Evolutionary conservation across 75 land plant genomes (phyloP), one percentile per base, ranked within the genome.

Genomic region (Chamaecyparis obtusa): DNA sequence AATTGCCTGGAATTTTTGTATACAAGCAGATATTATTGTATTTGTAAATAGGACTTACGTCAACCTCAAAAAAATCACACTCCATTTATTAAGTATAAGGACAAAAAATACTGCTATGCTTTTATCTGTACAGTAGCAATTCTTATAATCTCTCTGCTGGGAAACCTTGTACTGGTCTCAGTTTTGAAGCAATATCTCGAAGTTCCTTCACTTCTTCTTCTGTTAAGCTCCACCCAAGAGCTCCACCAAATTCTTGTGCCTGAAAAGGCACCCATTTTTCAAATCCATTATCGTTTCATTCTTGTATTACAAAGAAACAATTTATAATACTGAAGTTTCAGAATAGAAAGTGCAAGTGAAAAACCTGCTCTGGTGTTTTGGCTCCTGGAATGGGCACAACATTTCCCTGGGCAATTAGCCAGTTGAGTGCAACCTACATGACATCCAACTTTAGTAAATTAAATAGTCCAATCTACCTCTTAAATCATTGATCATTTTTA

Each of bases 331-430:
- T 7, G 51, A 44, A 46, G 3, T 81, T 81, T 81, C 49, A 81
- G n/a, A 81, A 46, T 78, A 36, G 2, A 81, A 39, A 81, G 15
- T 81, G 51, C 32, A 10, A 10, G n/a, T 81, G 48, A 11, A 46
- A 41, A 77, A 91, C 92, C 92, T 97, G 99, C 69, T 93, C 92
- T 86, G 93, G 94, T 87, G 90, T 92, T 89, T 95, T 96, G 30
- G 99, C 99, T 87, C 99, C 99, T 37, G 99, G 99, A 64, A 97
- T 97, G 48, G 99, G 99, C 56, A 97, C 86, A 21, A 96, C 96
- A 88, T 97, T 97, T 33, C 93, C 96, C 85, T 97, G 99, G 27
- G 91, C 87, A 80, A 95, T 90, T 75, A 97, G 78, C 99, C 99
- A 97, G 86, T 97, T 97, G 35, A 97, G 91, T 16, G 91, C 97